Evolutionary conservation across 2,329 filamentous ascomycete species (phyloP), one percentile per base, ranked within the genome.

Genomic region (Allantophomopsis cytisporea): DNA sequence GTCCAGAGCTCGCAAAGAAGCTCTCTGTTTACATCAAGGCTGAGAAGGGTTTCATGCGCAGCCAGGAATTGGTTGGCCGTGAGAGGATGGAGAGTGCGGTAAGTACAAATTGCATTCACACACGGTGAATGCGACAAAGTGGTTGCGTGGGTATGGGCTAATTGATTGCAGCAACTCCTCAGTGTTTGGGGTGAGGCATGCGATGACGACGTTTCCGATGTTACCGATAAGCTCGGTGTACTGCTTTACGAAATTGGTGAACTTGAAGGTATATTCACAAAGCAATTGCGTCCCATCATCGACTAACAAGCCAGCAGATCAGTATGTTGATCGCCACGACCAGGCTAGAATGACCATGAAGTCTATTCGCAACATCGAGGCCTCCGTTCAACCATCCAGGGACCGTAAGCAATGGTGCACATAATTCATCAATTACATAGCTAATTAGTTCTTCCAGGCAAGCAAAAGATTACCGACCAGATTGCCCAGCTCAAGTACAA

Each of bases 1-100:
- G 73, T 45, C 73, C 33, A 39, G 33, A 98, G 55, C 79, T 98
- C 43, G 83, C 91, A 43, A 95, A 94, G 75, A 98, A 98, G 74
- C 80, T 98, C 46, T 86, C 88, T 32, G 85, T 94, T 67, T 76
- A 98, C 39, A 91, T 98, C 47, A 98, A 98, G 76, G 98, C 98
- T 91, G 91, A 98, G 69, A 98, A 98, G 79, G 96, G 98, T 59
- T 85, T 95, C 41, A 98, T 98, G 91, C 86, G 91, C 62, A 95
- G 87, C 60, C 80, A 96, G 72, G 91, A 98, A 60, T 73, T 86
- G 37, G 91, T 96, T 39, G 87, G 87, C 35, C 81, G 87, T 56
- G 91, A 98, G 71, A 80, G 91, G 53, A 96, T 96, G 87, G 91
- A 96, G 55, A 89, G 95, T 50, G 91, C 91, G 56, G 87, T 94